Conservation (phyloP, 202 grass and related monocot species). For the Brachypodium distachyon region DNA sequence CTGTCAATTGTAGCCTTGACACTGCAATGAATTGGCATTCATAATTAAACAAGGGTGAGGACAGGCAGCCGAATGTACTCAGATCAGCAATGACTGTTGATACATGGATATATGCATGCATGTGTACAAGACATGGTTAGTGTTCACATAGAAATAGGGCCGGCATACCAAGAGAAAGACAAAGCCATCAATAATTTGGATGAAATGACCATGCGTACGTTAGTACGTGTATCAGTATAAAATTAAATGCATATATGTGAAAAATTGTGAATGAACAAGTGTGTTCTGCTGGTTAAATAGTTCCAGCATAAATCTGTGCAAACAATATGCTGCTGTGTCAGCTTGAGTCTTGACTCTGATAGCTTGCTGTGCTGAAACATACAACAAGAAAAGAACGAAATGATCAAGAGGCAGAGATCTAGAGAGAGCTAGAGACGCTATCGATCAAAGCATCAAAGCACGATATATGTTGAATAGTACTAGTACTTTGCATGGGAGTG, state of each 20-base stretch:
- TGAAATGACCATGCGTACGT: neutral
- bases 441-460: no score
- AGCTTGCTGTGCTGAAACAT: neutral
- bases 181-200: neutral
- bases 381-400: conserved; percentile 1
- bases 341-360: no score
- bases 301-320: neutral
- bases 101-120: neutral
- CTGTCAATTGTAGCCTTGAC: conserved; percentile 54
- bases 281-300: neutral
- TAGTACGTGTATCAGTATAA: no score
- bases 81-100: no score
- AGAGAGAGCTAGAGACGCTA: neutral
- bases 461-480: neutral
- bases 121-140: neutral
- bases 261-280: no score
- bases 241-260: no score
- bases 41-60: conserved; percentile 8
- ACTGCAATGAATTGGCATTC: conserved; percentile 40
- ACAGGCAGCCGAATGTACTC: no score
- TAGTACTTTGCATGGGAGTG: conserved; percentile 14
- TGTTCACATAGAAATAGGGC: no score
- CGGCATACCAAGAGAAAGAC: neutral
- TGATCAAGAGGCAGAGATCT: neutral
- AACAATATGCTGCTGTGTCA: neutral